These are phyloP conservation scores for Phytopythium delawarense DNA, from an alignment of 352 stramenopile species.

Conservation along the genomic window DNA sequence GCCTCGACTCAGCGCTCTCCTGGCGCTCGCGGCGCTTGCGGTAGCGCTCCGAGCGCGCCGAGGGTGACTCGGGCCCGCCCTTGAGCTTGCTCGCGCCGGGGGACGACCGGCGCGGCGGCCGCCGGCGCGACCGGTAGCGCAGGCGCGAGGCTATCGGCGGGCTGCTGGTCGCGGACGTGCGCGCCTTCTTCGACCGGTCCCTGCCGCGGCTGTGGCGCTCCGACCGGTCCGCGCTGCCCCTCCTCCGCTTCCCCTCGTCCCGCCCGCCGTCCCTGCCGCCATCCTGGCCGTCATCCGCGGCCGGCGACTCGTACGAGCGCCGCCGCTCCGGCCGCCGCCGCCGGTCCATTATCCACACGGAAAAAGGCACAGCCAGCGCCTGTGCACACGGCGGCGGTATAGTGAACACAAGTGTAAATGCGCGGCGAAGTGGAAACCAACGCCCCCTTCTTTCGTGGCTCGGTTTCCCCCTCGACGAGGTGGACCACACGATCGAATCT, in stretches of 20 bases:
- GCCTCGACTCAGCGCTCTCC: neutral
- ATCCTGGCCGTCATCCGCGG: neutral
- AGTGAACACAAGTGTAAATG: constrained; percentile 6
- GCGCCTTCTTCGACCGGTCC: neutral
- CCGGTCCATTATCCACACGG: constrained; percentile 3
- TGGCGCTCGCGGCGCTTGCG: constrained; percentile 6
- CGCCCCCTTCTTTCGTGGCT: neutral
- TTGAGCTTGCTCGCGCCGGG: neutral
- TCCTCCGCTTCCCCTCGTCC: neutral
- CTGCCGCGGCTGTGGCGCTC: constrained; percentile 2
- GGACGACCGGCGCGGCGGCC: neutral
- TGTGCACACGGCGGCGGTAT: neutral
- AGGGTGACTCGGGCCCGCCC: neutral
- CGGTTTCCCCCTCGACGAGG: neutral
- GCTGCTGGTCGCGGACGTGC: constrained; percentile 2
- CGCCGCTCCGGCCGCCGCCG: constrained; percentile 1
- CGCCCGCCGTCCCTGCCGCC: neutral
- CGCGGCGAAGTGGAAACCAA: neutral
- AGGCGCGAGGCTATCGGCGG: constrained; percentile 7
- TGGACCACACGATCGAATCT: too few species aligned
- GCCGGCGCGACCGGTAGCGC: constrained; percentile 2
- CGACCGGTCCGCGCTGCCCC: neutral
- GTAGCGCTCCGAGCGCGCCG: constrained; percentile 8
- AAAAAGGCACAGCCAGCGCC: neutral
- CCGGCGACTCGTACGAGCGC: neutral